Base-by-base conservation (phyloP, 163 green algal genomes). In the Coccomyxa subellipsoidea region DNA sequence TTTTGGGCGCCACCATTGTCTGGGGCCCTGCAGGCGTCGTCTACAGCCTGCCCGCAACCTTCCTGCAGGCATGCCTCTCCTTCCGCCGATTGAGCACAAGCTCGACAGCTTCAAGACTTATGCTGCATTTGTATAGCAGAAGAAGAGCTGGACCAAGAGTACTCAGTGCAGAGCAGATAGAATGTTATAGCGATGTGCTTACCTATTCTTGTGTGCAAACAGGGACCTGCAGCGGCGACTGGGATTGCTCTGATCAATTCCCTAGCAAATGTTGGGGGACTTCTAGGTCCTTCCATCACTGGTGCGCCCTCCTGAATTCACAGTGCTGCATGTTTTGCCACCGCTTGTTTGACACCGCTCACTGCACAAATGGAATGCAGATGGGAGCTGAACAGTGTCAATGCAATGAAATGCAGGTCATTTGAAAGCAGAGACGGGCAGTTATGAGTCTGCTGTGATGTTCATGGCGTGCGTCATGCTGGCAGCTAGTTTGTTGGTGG, bases 221-320 rank as follows among this genome's bases (percentile, higher is more conserved):
- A 80, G 59, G 83, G 80, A 7, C 76, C 84, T 35, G 84, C 84
- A n/a, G 84, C 84, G 32, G 84, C 84, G 10, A 84, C 78, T 27
- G 84, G 84, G 7, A 72, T 85, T 23, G 84, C 84, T 1, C 38
- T 88, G 36, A 84, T 88, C 71, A 88, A 88, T 35, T 79, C 54
- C 38, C 35, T 87, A 25, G 83, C 59, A 7, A 84, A 84, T 37
- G n/a, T 87, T 69, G 83, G 83, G 21, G 83, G 83, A 25, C 75
- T 87, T 54, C 40, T 88, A n/a, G 84, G 84, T 5, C 80, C 84
- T 9, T 69, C 66, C 18, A 23, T 87, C 7, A 80, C 82, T 53
- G 84, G 84, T 59, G 47, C 47, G 47, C 47, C 47, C 39, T 18
- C 47, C 47, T 27, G 47, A n/a, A n/a, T n/a, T n/a, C n/a, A n/a